phyloP scores from a whole-genome alignment of 2,329 filamentous ascomycete genomes.

The Fusarium globosum region DNA sequence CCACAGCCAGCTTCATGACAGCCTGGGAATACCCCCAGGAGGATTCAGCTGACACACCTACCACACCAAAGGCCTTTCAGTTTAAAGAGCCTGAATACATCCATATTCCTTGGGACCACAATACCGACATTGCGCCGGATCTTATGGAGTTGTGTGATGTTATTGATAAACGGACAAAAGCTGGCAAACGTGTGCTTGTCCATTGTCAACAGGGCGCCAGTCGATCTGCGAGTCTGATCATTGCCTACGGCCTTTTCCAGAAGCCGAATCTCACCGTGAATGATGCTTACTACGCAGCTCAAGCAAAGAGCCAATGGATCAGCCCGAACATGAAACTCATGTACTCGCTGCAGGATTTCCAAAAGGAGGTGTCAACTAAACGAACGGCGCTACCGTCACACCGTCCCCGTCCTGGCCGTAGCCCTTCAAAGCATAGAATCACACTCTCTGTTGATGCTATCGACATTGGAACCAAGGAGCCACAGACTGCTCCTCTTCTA shows the following conservation, averaged over 20 bases:
- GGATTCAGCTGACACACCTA: conserved; percentile 60
- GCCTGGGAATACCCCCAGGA: conserved; percentile 67
- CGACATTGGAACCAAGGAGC: conserved; percentile 63
- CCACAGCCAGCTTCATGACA: conserved; percentile 68
- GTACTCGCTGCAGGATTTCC: conserved; percentile 88
- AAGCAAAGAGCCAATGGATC: conserved; percentile 86
- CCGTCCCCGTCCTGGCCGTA: conserved; percentile 62
- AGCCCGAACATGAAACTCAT: conserved; percentile 93
- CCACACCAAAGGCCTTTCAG: conserved; percentile 63
- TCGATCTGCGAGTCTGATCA: conserved; percentile 85
- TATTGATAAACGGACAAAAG: conserved; percentile 77
- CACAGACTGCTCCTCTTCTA: conserved; percentile 70
- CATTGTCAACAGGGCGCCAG: conserved; percentile 91
- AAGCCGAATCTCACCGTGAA: conserved; percentile 82
- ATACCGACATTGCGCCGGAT: conserved; percentile 85
- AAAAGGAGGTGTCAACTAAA: conserved; percentile 69
- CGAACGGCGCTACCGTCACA: conserved; percentile 59
- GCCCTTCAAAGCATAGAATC: conserved; percentile 69
- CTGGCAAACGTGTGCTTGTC: conserved; percentile 82
- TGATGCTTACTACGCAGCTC: conserved; percentile 84
- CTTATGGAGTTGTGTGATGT: conserved; percentile 79
- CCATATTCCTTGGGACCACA: conserved; percentile 89
- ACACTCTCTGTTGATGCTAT: conserved; percentile 71
- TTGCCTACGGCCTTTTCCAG: conserved; percentile 85
- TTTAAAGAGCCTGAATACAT: conserved; percentile 79